Base-by-base conservation (phyloP, 208 protist species). In the Zelonia costaricensis region DNA sequence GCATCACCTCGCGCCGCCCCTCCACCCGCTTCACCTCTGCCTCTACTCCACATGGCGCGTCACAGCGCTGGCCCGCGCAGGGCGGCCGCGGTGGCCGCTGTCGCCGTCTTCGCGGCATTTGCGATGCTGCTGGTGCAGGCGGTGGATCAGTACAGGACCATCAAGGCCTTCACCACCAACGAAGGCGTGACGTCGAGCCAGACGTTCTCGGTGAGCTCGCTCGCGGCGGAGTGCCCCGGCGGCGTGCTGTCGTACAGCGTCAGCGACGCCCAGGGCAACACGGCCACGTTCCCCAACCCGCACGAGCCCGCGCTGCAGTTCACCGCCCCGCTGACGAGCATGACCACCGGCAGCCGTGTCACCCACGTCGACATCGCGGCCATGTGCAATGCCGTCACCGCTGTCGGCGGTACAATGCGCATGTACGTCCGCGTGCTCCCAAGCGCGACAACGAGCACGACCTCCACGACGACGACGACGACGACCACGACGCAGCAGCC, bases 371-470 rank as follows among this genome's bases (percentile, higher is more conserved):
- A 68, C 8, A 9, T 93, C 18, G 49, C 30, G 18, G 71, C 89
- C 20, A 43, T 59, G 47, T 93, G 84, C 59, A 70, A 82, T 69
- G 69, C 61, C n/a, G 65, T 74, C 55, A 86, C 66, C 0, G 31
- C 61, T 5, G 35, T 91, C 6, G 85, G 78, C 51, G 36, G 69
- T 4, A 66, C 28, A 28, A 62, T 73, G 12, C 30, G 39, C 9
- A 78, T 86, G 27, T 82, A 80, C 65, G 83, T 81, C 56, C 51
- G 62, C 27, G 64, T 92, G 18, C 54, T 44, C 0, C 48, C 58
- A 10, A 48, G 38, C 9, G 39, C 48, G 6, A 67, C 57, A 9
- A 79, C 57, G 18, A 74, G 60, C 16, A 63, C 74, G 1, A 69
- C 75, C 20, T 69, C 66, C 39, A 73, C 65, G 1, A 77, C 77